Evolutionary conservation across 345 rosid genomes (phyloP), one percentile per base, ranked within the genome.

Genomic region (Diplotaxis tenuifolia): DNA sequence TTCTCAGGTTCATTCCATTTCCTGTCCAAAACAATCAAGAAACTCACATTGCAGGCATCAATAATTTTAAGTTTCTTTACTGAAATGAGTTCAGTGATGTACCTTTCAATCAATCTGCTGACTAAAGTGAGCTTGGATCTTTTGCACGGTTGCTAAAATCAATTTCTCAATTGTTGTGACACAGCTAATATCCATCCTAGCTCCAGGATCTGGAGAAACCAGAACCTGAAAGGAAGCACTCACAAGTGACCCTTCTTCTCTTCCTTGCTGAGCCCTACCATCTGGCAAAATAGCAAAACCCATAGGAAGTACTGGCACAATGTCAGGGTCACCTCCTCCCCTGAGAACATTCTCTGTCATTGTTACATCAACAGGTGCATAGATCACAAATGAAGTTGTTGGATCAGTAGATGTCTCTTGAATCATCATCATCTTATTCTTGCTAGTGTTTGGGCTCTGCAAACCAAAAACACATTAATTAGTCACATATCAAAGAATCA

Each of bases 151-250:
- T 84, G 88, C 67, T 0, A 84, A 83, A 31, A 94, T 82, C 78
- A 91, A 69, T 71, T 84, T 91, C 84, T 94, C 93, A 14, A 83
- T 84, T 15, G 97, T 94, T 11, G 94, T 93, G 23, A 94, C 93
- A 0, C 96, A 91, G 45, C 91, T 96, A 52, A 87, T 79, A 60
- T 90, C 86, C 29, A 89, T 86, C 47, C 78, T 83, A 16, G 86
- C 86, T 0, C 86, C 78, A 4, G 90, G 90, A 70, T 69, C 77
- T 0, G 87, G 68, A 21, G 87, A 94, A 4, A 88, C 97, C 69
- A 94, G 74, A 31, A 91, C 86, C 86, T 94, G 98, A 61, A 87
- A 89, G 1, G 92, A 86, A 9, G 86, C 89, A 2, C 91, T 94
- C 8, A 94, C 58, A 14, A 94, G 91, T 15, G 98, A 89, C 45